phyloP scores from a whole-genome alignment of 2,329 filamentous ascomycete genomes.

The Helotiales sp. region DNA sequence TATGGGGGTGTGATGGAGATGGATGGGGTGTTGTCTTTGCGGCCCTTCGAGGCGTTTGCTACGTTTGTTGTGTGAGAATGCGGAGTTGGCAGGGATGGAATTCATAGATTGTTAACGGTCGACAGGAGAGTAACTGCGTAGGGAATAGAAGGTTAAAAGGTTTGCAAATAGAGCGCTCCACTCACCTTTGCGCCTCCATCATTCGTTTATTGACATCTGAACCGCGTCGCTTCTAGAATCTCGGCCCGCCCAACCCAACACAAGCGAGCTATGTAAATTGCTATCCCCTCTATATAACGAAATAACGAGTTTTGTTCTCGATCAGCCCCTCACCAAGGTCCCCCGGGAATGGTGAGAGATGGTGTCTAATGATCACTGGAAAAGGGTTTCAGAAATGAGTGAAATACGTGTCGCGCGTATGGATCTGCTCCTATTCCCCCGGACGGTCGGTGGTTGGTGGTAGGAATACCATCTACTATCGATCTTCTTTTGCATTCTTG shows the following conservation, averaged over 20 bases:
- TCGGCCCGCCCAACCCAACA: background rate
- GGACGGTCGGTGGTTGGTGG: background rate
- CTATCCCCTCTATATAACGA: background rate
- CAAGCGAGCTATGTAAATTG: background rate
- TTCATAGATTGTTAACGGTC: too few relatives aligned
- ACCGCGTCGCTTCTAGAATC: background rate
- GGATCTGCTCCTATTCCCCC: background rate
- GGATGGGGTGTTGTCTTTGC: constrained; percentile 4
- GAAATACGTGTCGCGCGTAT: background rate
- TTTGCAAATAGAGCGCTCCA: background rate
- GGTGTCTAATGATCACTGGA: background rate
- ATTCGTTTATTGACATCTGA: background rate
- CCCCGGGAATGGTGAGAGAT: background rate
- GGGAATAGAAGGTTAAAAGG: background rate
- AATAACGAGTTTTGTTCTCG: background rate
- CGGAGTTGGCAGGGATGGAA: too few relatives aligned
- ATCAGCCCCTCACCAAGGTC: background rate
- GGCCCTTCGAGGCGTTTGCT: constrained; percentile 18
- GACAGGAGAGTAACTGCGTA: too few relatives aligned
- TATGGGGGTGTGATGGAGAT: constrained; percentile 14
- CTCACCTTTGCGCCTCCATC: background rate
- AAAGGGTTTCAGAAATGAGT: background rate
- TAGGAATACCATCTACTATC: background rate
- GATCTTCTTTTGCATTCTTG: background rate
- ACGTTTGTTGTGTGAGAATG: constrained; percentile 6